Evolutionary conservation across 2,329 filamentous ascomycete genomes (phyloP), one percentile per base, ranked within the genome.

Genomic region (Monilinia fructigena): DNA sequence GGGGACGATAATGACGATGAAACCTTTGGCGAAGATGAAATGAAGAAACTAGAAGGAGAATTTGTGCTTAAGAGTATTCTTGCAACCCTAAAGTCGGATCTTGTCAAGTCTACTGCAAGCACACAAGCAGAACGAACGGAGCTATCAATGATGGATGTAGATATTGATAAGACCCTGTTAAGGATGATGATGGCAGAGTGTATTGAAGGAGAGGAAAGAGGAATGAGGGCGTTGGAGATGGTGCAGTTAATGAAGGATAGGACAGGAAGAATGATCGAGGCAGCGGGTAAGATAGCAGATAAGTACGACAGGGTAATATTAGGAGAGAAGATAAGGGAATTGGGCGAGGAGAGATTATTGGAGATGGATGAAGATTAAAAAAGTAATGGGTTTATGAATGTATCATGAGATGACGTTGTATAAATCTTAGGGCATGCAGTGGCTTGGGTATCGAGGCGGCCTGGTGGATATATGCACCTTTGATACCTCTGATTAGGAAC

Each of bases 221-320:
- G 93, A 7, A 97, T 97, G 92, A 92, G 94, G 72, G 94, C 94
- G 0, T 81, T 99, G 47, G 96, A 99, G 79, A 85, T 98, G 74
- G 95, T 96, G 40, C 83, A 85, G 69, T 81, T 99, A 74, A 91
- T 99, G 88, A 85, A 85, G 55, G 93, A 98, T 79, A 83, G 87
- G 55, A 90, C 86, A 68, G 94, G 94, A 23, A 89, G 90, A 77
- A 97, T 97, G 91, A 79, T 97, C 67, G 93, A 97, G 77, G 91
- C 94, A 5, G 95, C 95, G 1, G 86, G 88, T 66, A 97, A 96
- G 83, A 86, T 99, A 60, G 95, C 95, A 11, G 86, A 90, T 75
- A 83, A 94, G 72, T 99, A 96, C 79, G 91, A 91, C 12, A 83
- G 91, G 68, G 84, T 85, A 52, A 85, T 97, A 35, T 79, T 99